Evolutionary conservation across 768 basidiomycete genomes (phyloP), one percentile per base, ranked within the genome.

Genomic region (Tulasnella sp.): DNA sequence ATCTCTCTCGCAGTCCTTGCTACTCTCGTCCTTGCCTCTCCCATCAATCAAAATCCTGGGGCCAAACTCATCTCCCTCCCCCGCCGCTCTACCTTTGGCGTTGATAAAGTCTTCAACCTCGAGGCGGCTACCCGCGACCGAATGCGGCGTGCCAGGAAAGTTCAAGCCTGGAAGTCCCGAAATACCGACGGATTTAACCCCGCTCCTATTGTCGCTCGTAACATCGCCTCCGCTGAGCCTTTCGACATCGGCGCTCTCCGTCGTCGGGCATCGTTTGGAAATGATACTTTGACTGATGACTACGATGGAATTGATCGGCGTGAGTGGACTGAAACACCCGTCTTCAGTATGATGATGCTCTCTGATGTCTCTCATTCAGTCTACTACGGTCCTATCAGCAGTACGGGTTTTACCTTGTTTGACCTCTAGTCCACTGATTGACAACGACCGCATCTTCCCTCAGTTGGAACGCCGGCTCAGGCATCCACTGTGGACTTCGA

Each of bases 401-500:
- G 34, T 38, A 38, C 15, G 34, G 5, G 5, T 38, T 38, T 15
- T 38, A 5, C 15, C 34, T 38, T 38, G 5, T 48, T 48, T n/a
- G n/a, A 48, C 8, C 9, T 7, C 9, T 19, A 7, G 8, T 9
- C 19, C 19, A n/a, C 45, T 48, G 24, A 48, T n/a, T n/a, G n/a
- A 48, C 9, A 9, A 48, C 19, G 34, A 7, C 19, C 5, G n/a
- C n/a, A 11, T 51, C 24, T 7, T 26, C 23, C 17, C 7, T 24
- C 24, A 51, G 49, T 60, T 38, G 58, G 58, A 17, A 60, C 58
- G 3, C 58, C 58, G 2, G 19, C 49, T 4, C 58, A 60, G 47
- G 26, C 29, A 10, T n/a, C 49, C 38, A 60, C 58, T 7, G 58
- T 60, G 26, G 58, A 60, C 58, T 60, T 60, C 26, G 58, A 60